Evolutionary conservation across 1,284 basidiomycete genomes (phyloP).

Genomic region (Cutaneotrichosporon cutaneum): DNA sequence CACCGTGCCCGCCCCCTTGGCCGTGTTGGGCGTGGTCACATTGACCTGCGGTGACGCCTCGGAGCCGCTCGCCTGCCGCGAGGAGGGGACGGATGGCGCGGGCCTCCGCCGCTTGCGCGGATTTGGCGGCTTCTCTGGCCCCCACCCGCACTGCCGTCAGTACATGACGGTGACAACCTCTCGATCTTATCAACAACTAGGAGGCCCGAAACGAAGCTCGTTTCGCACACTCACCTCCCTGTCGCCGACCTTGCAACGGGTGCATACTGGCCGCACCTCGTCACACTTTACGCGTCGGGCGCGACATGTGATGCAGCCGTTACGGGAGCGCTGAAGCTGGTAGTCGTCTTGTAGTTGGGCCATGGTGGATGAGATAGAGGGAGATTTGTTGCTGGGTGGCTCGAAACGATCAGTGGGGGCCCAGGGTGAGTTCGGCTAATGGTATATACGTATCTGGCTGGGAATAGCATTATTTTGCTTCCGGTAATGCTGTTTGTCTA

Average conservation of each 20-base stretch:
- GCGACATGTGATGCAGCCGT: conserved; percentile 45
- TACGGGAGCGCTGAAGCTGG: conserved; percentile 26
- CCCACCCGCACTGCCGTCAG: conserved; percentile 21
- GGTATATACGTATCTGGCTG: too few species aligned
- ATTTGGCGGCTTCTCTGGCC: conserved; percentile 25
- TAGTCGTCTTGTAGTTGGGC: conserved; percentile 12
- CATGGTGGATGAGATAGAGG: not conserved
- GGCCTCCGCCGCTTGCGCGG: conserved; percentile 18
- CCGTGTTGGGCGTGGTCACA: not conserved
- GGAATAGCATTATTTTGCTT: too few species aligned
- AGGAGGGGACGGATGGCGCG: not conserved
- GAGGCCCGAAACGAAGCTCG: conserved; percentile 8
- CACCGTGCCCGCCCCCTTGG: not conserved
- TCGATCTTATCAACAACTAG: not conserved
- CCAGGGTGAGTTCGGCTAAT: too few species aligned
- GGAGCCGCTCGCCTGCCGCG: not conserved
- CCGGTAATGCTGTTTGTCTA: too few species aligned
- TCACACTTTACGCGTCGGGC: conserved; percentile 46
- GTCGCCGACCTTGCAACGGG: conserved; percentile 25
- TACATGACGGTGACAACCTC: not conserved
- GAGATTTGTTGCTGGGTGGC: not conserved
- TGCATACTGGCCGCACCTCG: conserved; percentile 37
- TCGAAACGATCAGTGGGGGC: too few species aligned
- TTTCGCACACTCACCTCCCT: conserved; percentile 31
- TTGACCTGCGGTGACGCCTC: not conserved